Base-by-base conservation (phyloP, 805 yeast genomes). In the Pichia nakasei region DNA sequence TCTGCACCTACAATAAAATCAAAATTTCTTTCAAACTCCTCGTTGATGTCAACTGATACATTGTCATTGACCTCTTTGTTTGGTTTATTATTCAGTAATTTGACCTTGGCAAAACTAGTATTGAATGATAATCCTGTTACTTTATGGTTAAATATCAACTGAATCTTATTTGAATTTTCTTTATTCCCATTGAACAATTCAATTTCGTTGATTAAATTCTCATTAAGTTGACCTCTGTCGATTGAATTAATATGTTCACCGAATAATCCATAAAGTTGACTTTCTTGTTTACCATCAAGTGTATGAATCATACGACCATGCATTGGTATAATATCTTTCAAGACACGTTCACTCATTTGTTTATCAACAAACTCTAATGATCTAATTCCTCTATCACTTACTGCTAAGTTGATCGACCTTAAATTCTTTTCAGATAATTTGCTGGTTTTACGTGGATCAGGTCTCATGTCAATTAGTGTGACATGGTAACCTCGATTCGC, bases 261-360 rank as follows among this genome's bases (percentile, higher is more conserved):
- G 52, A 77, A 75, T 9, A 86, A 65, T 5, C 95, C 96, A 60
- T 89, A 89, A 37, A 67, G 52, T 55, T 88, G 95, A 26, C 83
- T 68, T 50, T 73, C 78, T 57, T 78, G 80, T 19, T 63, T 60
- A 0, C 94, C 95, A 12, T 68, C 54, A 13, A 63, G 40, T 49
- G 81, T 82, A 60, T 89, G 97, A 46, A 89, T 79, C 96, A 88
- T 87, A 36, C 97, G 69, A 2, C 95, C 96, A 35, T 74, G 65
- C 91, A 89, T 85, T 2, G 96, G 96, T 22, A 85, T 82, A 21
- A 85, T 74, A 35, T 75, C 74, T 27, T 67, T 63, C 48, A 83
- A 55, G 2, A 87, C 70, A 22, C 78, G 56, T 0, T 65, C 60
- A 12, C 82, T 77, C 68, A 87, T 68, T 13, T 65, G 70, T 1